Conservation (phyloP, 345 rosid species). For the Salix viminalis region DNA sequence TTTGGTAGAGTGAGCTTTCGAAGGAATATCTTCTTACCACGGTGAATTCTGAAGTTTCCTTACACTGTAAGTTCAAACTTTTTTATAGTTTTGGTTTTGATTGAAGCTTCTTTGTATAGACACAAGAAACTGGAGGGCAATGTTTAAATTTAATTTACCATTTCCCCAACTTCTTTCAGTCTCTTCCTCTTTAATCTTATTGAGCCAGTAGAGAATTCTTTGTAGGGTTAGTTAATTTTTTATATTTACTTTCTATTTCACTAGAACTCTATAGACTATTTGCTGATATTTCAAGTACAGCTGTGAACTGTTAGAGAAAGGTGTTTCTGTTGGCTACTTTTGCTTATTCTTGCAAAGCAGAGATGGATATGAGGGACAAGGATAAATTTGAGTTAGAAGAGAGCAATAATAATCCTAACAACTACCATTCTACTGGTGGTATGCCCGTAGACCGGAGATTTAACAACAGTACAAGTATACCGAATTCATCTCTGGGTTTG, state of each 20-base stretch:
- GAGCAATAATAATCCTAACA: slow-evolving; percentile 40
- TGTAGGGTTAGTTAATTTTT: slow-evolving; percentile 21
- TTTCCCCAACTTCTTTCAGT: slow-evolving; percentile 12
- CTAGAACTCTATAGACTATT: slow-evolving; percentile 14
- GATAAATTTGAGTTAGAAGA: slow-evolving; percentile 54
- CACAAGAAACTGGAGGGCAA: background rate
- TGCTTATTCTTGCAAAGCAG: slow-evolving; percentile 21
- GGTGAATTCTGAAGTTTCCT: slow-evolving; percentile 17
- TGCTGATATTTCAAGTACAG: slow-evolving; percentile 16
- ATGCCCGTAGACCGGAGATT: slow-evolving; percentile 60
- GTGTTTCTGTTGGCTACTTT: slow-evolving; percentile 12
- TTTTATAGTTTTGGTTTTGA: background rate
- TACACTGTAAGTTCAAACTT: slow-evolving; percentile 15
- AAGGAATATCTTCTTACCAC: slow-evolving; percentile 5
- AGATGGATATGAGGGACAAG: slow-evolving; percentile 63
- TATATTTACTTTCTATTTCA: slow-evolving; percentile 14
- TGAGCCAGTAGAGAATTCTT: slow-evolving; percentile 18
- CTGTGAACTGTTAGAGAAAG: slow-evolving; percentile 14
- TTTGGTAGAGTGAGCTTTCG: slow-evolving; percentile 21
- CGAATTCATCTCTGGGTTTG: slow-evolving; percentile 47
- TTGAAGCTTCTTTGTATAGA: slow-evolving; percentile 19
- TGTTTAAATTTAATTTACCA: background rate
- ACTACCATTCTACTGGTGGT: slow-evolving; percentile 41
- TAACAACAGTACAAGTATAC: slow-evolving; percentile 40
- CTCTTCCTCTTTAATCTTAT: slow-evolving; percentile 13